Conservation (phyloP, 495 filamentous ascomycete genomes). For the Penicillium silybi region DNA sequence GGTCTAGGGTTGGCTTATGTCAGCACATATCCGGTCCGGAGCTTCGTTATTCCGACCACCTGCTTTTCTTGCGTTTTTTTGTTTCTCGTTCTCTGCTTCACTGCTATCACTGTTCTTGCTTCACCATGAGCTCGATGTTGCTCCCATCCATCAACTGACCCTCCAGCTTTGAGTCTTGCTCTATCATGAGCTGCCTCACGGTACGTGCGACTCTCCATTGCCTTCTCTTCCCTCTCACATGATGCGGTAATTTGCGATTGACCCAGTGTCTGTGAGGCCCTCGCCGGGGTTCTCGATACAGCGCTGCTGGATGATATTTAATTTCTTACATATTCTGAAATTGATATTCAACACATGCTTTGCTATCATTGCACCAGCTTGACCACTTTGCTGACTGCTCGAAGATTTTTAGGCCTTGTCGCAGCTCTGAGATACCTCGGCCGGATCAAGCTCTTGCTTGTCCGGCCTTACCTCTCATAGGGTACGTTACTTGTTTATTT, state of each 20-base stretch:
- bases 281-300: slow-evolving; percentile 82
- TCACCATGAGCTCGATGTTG: slow-evolving; percentile 12
- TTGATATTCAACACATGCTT: slow-evolving; percentile 7
- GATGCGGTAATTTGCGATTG: slow-evolving; percentile 99
- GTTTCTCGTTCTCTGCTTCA: neutral
- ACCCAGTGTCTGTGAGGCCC: slow-evolving; percentile 72
- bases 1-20: slow-evolving; percentile 39
- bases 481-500: slow-evolving; percentile 3
- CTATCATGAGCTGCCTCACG: slow-evolving; percentile 12
- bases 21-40: neutral
- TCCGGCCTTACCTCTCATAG: neutral
- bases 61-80: slow-evolving; percentile 22
- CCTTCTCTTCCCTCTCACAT: slow-evolving; percentile 38
- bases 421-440: neutral
- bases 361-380: slow-evolving; percentile 14
- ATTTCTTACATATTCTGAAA: slow-evolving; percentile 99
- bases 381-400: slow-evolving; percentile 25
- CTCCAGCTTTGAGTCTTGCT: neutral
- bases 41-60: slow-evolving; percentile 8
- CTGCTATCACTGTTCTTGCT: slow-evolving; percentile 5
- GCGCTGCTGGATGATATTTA: slow-evolving; percentile 72
- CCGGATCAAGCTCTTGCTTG: neutral
- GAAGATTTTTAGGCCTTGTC: slow-evolving; percentile 16
- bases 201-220: slow-evolving; percentile 21
- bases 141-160: slow-evolving; percentile 1